Evolutionary conservation across 345 rosid species (phyloP), one percentile per base, ranked within the genome.

Genomic region (Draba incana): DNA sequence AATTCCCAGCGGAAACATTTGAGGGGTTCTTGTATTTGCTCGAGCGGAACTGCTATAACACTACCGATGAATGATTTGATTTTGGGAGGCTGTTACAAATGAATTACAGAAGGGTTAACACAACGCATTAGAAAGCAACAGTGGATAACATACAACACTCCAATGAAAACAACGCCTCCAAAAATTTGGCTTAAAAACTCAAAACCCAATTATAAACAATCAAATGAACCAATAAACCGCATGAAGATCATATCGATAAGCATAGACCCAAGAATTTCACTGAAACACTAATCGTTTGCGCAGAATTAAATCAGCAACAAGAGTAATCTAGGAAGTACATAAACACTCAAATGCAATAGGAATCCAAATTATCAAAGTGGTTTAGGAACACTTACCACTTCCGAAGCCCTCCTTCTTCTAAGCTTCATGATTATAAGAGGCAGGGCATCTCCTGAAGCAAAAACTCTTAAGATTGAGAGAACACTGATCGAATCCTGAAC

Each of bases 1-100:
- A 85, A 93, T 79, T 90, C 96, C 98, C 98, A 93, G 42, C 79
- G 76, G 72, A 93, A 93, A 86, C 74, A 62, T 80, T 69, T 72
- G n/a, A 90, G 88, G 45, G 92, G 94, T 63, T 85, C 95, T 45
- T 88, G 90, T 71, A 93, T 85, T 63, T 75, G 83, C 64, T 93
- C 91, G 20, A 88, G 87, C 0, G 92, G 92, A 70, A 77, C 84
- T 68, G 78, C 66, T 27, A 82, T 90, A 57, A 90, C 89, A 4
- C 78, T 84, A 45, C 70, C 76, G 79, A 90, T 90, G 88, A 93
- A 90, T 28, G 89, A 79, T 79, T 84, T 87, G 80, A 90, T 85
- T 75, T 88, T 90, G 69, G 90, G 84, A 87, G 98, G 98, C 98
- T 93, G 88, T 23, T 8, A 66, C 20, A 83, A 67, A 13, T 4